Evolutionary conservation across 306 rosid genomes (phyloP), one percentile per base, ranked within the genome.

Genomic region (Lagenaria siceraria): DNA sequence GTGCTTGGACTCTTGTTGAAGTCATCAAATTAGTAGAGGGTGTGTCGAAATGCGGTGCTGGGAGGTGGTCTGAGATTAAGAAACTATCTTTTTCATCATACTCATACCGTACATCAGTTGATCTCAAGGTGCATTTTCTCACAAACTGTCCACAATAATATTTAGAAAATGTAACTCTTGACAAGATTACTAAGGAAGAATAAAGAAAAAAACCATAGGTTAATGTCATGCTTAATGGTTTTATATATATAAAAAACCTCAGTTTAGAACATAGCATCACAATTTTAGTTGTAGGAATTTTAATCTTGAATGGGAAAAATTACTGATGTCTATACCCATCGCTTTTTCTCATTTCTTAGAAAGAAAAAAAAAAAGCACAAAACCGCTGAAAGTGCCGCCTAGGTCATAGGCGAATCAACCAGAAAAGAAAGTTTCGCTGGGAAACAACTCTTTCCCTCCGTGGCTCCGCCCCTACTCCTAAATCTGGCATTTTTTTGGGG

Each of bases 31-130:
- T 95, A 78, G 92, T 95, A 2, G 99, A 95, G 40, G 99, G 99
- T 29, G 99, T 95, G 40, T 87, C 97, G 1, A 86, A 82, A 80
- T 92, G 93, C 78, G 99, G 99, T 21, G 89, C 99, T 70, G 99
- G 99, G 78, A 85, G 93, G 81, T 95, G 99, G 99, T 95, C 99
- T 68, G 99, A 95, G 89, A 95, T 95, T 75, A 95, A 92, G 85
- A 90, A 90, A 11, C 97, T 89, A 53, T 84, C 97, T 58, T 95
- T 92, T 83, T 85, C 97, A 63, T 89, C 99, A 2, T 85, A 86
- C 80, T 86, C 97, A 17, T 86, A 92, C 76, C 99, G 99, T 52
- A 95, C 99, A 62, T 95, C 99, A 77, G 99, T 95, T 80, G 99
- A 95, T 89, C 97, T 95, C 49, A 95, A 95, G 93, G 99, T 87